Percentiles rank a stretch among this genome's conserved stretches.
Conservation (phyloP, 148 eudicot genomes). For the Cornus controversa region DNA sequence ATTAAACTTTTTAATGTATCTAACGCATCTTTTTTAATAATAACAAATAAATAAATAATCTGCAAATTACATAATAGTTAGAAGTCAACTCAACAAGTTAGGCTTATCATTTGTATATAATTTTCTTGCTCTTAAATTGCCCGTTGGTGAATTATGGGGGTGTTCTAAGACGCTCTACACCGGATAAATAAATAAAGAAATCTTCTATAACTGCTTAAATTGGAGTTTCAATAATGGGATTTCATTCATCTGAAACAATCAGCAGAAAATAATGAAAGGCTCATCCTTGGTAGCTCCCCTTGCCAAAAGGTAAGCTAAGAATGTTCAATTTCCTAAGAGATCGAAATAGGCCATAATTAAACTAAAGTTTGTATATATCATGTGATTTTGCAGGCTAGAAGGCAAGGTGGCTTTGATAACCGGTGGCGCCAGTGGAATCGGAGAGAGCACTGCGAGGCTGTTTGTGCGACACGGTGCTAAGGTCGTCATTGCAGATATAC, state of each 20-base stretch:
- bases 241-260: not conserved
- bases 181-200: too few species aligned
- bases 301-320: not conserved
- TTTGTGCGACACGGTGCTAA: constrained; percentile 14
- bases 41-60: too few species aligned
- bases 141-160: too few species aligned
- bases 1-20: too few species aligned
- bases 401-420: constrained; percentile 19
- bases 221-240: too few species aligned
- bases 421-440: constrained; percentile 19
- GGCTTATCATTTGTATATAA: too few species aligned
- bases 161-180: too few species aligned
- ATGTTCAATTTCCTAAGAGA: not conserved
- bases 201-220: too few species aligned
- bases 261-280: not conserved
- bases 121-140: too few species aligned
- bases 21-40: too few species aligned
- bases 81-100: too few species aligned
- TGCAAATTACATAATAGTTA: too few species aligned
- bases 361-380: not conserved
- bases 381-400: constrained; percentile 15
- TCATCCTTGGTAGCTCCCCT: not conserved
- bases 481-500: constrained; percentile 18
- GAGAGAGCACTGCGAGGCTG: constrained; percentile 13
- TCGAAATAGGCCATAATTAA: not conserved